These are phyloP conservation scores for Balansia obtecta DNA, from an alignment of 2,329 filamentous ascomycete genomes.

Conservation along the genomic window DNA sequence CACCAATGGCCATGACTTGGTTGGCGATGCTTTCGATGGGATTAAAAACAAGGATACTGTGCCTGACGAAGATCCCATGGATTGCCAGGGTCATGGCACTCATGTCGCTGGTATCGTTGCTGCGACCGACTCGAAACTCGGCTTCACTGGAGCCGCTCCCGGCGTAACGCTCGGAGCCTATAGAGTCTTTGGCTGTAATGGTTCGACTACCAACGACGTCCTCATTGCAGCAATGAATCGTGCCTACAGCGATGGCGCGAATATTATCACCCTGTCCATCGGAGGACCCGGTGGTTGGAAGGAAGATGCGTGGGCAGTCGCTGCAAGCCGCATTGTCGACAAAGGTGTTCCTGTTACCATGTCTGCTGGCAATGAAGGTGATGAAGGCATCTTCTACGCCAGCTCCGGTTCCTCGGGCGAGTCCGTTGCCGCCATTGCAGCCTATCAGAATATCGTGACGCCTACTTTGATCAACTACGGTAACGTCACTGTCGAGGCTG, in stretches of 20 bases:
- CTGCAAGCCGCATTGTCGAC: constrained; percentile 29
- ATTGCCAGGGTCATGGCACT: constrained; percentile 30
- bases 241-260: constrained; percentile 27
- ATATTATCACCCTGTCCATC: constrained; percentile 26
- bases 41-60: constrained; percentile 12
- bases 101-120: constrained; percentile 33
- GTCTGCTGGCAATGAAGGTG: constrained; percentile 32
- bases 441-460: constrained; percentile 26
- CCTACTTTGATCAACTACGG: constrained; percentile 25
- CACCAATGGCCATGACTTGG: constrained; percentile 29
- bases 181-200: constrained; percentile 23
- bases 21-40: constrained; percentile 23
- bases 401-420: constrained; percentile 26
- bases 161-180: constrained; percentile 27
- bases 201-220: constrained; percentile 21
- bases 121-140: constrained; percentile 22
- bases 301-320: constrained; percentile 20
- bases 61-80: constrained; percentile 26
- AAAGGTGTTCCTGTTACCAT: constrained; percentile 27
- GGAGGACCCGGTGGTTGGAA: constrained; percentile 19
- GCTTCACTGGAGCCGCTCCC: constrained; percentile 27
- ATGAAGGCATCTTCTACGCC: constrained; percentile 26
- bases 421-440: constrained; percentile 30
- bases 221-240: constrained; percentile 25
- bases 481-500: constrained; percentile 20